Evolutionary conservation across 2,329 filamentous ascomycete genomes (phyloP).

Genomic region (Colletotrichum paranaense): DNA sequence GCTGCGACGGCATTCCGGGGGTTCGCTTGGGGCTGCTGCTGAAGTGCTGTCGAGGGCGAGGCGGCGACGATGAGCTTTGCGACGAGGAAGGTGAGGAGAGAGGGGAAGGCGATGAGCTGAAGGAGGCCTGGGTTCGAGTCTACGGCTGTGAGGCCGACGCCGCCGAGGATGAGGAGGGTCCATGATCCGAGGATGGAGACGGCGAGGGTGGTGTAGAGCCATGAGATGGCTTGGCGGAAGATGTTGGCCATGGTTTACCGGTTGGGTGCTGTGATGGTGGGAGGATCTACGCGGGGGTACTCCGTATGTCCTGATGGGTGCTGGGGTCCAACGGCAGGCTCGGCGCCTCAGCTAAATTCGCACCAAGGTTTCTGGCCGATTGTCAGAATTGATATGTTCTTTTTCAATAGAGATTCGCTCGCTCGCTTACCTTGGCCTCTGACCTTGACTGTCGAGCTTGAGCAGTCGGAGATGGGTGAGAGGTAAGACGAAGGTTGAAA

Average conservation of each 20-base stretch:
- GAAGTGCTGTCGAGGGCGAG: background rate
- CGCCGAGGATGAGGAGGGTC: slow-evolving; percentile 13
- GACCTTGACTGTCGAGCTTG: background rate
- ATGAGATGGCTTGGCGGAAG: slow-evolving; percentile 27
- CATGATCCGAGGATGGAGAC: slow-evolving; percentile 19
- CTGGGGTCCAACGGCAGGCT: background rate
- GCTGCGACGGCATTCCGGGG: background rate
- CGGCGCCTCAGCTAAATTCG: background rate
- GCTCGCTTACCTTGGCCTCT: background rate
- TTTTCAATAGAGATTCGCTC: no score
- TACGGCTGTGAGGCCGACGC: slow-evolving; percentile 11
- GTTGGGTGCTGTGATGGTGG: no score
- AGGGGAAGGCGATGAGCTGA: slow-evolving; percentile 27
- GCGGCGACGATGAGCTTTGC: slow-evolving; percentile 26
- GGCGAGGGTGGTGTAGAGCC: slow-evolving; percentile 26
- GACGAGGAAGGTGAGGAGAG: slow-evolving; percentile 30
- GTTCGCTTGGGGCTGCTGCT: background rate
- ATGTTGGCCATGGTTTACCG: slow-evolving; percentile 10
- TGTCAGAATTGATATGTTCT: background rate
- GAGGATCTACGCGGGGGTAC: background rate
- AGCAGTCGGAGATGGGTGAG: background rate
- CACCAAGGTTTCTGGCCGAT: background rate
- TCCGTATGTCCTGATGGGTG: background rate
- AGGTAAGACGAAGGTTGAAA: background rate
- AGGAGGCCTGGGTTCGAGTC: slow-evolving; percentile 7